These are phyloP conservation scores for Apocynum venetum DNA, from an alignment of 257 asterid species.

Conservation along the genomic window DNA sequence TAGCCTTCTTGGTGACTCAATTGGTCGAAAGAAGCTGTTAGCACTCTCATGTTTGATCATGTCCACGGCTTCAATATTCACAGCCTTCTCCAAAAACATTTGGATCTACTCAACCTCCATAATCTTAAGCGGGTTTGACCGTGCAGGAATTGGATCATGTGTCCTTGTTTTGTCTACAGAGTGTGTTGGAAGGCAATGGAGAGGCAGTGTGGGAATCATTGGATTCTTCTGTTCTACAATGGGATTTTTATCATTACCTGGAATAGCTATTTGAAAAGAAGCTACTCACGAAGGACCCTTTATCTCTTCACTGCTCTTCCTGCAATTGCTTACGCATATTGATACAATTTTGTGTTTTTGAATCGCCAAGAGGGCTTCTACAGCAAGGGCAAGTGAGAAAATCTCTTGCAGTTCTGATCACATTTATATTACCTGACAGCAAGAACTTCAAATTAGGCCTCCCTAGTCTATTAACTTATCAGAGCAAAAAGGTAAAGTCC, in stretches of 20 bases:
- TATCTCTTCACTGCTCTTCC: slow-evolving; percentile 41
- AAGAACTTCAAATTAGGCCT: background rate
- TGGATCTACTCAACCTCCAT: slow-evolving; percentile 44
- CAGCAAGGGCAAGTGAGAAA: slow-evolving; percentile 25
- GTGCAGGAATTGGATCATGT: slow-evolving; percentile 34
- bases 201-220: slow-evolving; percentile 35
- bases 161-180: slow-evolving; percentile 45
- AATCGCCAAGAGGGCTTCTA: slow-evolving; percentile 52
- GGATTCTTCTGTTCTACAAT: slow-evolving; percentile 36
- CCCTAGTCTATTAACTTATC: background rate
- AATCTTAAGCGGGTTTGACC: slow-evolving; percentile 39
- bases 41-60: slow-evolving; percentile 35
- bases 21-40: slow-evolving; percentile 46
- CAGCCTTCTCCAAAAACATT: slow-evolving; percentile 35
- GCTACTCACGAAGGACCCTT: slow-evolving; percentile 41
- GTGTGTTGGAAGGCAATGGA: slow-evolving; percentile 41
- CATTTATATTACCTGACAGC: background rate
- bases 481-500: slow-evolving; percentile 3
- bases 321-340: slow-evolving; percentile 26
- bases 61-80: slow-evolving; percentile 30
- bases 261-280: slow-evolving; percentile 32
- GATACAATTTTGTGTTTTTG: slow-evolving; percentile 31
- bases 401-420: slow-evolving; percentile 17
- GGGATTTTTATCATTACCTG: slow-evolving; percentile 47
- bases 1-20: slow-evolving; percentile 32